A percentile compares a stretch with the other conserved stretches of the same genome.
Evolutionary conservation across 345 rosid genomes (phyloP).

Genomic region (Rhodamnia rubescens): DNA sequence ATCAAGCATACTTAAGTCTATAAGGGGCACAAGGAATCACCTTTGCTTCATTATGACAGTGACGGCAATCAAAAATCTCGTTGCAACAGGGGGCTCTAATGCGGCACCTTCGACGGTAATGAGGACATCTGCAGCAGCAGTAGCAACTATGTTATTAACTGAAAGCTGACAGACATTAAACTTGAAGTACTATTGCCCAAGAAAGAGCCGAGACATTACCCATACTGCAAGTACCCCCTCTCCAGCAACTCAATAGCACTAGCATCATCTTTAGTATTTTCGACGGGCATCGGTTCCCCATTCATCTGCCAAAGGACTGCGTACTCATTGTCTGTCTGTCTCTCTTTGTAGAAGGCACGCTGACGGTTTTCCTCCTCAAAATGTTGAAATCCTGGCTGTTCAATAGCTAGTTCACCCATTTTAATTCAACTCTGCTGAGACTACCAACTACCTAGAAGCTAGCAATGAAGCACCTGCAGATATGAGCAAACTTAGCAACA

Average conservation of each 20-base stretch:
- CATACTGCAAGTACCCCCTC: slow-evolving; percentile 53
- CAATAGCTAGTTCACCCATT: slow-evolving; percentile 27
- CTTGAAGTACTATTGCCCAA: not conserved
- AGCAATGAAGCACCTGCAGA: slow-evolving; percentile 49
- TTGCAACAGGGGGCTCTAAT: slow-evolving; percentile 86
- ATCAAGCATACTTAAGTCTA: not conserved
- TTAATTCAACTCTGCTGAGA: slow-evolving; percentile 7
- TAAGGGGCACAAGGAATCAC: slow-evolving; percentile 7
- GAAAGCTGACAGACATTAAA: not conserved
- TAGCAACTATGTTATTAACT: not conserved
- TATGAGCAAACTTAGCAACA: slow-evolving; percentile 26
- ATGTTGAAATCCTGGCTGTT: slow-evolving; percentile 5
- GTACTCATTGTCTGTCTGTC: slow-evolving; percentile 4
- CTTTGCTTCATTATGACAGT: slow-evolving; percentile 81
- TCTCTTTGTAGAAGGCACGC: not conserved
- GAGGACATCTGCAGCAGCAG: slow-evolving; percentile 46
- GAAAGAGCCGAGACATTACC: slow-evolving; percentile 22
- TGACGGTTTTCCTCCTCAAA: slow-evolving; percentile 3
- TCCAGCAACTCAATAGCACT: slow-evolving; percentile 14
- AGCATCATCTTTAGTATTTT: slow-evolving; percentile 4
- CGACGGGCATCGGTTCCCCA: slow-evolving; percentile 3
- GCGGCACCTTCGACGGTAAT: slow-evolving; percentile 62
- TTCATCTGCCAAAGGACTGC: slow-evolving; percentile 4
- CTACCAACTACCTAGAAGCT: slow-evolving; percentile 20
- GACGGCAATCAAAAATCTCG: slow-evolving; percentile 76